These are phyloP conservation scores for Paramecium sexaurelia DNA, from an alignment of 73 alveolate genomes.

Conservation along the genomic window DNA sequence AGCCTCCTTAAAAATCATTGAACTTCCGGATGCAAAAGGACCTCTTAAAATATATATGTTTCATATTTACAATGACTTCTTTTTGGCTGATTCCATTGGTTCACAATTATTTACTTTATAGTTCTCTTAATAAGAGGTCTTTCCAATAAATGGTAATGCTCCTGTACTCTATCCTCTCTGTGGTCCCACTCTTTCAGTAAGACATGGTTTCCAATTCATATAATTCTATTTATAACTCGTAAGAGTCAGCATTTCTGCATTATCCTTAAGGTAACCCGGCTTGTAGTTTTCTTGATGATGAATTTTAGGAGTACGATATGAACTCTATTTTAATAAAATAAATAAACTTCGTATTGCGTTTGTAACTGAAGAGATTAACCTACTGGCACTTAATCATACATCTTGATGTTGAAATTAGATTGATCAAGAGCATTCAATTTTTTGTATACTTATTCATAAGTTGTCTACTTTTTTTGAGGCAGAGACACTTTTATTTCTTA, in stretches of 20 bases:
- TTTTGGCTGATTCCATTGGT: neutral
- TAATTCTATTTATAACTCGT: constrained; percentile 23
- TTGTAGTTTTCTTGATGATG: neutral
- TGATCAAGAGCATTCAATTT: neutral
- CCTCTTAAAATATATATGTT: neutral
- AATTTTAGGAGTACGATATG: constrained; percentile 6
- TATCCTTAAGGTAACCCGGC: neutral
- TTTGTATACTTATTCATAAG: neutral
- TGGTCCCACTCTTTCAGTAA: constrained; percentile 12
- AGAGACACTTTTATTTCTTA: constrained; percentile 19
- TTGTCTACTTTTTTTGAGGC: neutral
- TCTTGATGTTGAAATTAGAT: neutral
- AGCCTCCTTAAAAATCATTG: constrained; percentile 25
- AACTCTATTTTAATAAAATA: neutral
- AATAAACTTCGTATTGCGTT: constrained; percentile 16
- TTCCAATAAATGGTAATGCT: constrained; percentile 30
- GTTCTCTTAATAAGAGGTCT: neutral
- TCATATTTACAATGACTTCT: neutral
- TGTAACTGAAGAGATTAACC: neutral
- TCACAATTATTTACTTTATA: neutral
- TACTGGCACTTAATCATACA: neutral
- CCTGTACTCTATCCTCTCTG: neutral
- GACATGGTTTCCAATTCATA: constrained; percentile 9
- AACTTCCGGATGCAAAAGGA: constrained; percentile 26
- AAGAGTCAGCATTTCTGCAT: constrained; percentile 10